Evolutionary conservation across 176 grass and related monocot genomes (phyloP).

Genomic region (Poa annua): DNA sequence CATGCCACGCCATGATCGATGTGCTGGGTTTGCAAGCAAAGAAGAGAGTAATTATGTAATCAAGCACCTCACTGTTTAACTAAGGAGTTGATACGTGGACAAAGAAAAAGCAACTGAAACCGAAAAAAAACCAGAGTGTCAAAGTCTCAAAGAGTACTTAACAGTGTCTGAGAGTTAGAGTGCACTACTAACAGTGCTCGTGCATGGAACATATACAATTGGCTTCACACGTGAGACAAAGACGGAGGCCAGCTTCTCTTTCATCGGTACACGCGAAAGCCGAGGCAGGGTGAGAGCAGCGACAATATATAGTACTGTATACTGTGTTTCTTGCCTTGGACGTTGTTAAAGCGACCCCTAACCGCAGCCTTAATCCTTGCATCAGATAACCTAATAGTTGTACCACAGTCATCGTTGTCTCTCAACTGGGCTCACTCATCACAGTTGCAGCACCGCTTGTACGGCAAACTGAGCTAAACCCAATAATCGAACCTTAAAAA

Average conservation of each 20-base stretch:
- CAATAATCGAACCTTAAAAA: slow-evolving; percentile 1
- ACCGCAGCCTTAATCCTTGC: slow-evolving; percentile 43
- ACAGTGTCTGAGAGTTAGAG: neutral
- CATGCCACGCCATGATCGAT: neutral
- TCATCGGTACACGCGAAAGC: slow-evolving; percentile 57
- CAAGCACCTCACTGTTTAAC: neutral
- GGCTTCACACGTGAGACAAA: slow-evolving; percentile 60
- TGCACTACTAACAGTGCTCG: neutral
- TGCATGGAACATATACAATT: neutral
- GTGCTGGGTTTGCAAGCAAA: slow-evolving; percentile 36
- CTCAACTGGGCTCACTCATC: slow-evolving; percentile 51
- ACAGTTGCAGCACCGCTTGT: neutral
- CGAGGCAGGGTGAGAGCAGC: slow-evolving; percentile 11
- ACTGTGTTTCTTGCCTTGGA: slow-evolving; percentile 39
- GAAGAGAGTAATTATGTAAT: neutral
- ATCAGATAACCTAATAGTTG: neutral
- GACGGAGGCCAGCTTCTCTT: slow-evolving; percentile 41
- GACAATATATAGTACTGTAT: too few relatives aligned
- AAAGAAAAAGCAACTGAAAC: neutral
- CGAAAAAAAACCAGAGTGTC: neutral
- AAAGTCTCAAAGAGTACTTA: neutral
- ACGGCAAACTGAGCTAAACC: neutral
- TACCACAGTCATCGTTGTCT: neutral
- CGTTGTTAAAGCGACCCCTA: slow-evolving; percentile 34
- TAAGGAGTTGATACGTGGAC: neutral